phyloP scores from a whole-genome alignment of 208 protist species.

The Leishmania tropica region DNA sequence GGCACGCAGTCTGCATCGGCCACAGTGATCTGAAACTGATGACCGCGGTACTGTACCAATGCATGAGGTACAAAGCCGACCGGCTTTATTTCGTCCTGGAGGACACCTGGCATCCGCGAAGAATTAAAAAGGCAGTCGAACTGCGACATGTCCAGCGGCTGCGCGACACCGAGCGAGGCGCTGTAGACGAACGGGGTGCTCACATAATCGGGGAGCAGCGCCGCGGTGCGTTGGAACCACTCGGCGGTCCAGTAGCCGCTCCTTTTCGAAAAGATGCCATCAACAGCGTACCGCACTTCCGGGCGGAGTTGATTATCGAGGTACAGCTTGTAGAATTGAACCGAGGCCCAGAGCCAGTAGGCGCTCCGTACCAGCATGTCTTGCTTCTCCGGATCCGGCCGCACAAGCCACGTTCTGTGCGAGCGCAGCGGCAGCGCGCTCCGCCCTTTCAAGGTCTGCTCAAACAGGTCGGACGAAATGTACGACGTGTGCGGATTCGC shows the following conservation, averaged over 20 bases:
- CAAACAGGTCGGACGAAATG: slow-evolving; percentile 83
- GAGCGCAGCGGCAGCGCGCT: slow-evolving; percentile 67
- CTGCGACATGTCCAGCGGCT: slow-evolving; percentile 86
- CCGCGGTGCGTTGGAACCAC: slow-evolving; percentile 82
- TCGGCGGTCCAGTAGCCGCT: slow-evolving; percentile 60
- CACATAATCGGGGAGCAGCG: slow-evolving; percentile 62
- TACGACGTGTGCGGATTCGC: slow-evolving; percentile 89
- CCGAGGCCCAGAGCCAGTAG: slow-evolving; percentile 75
- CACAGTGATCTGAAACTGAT: slow-evolving; percentile 77
- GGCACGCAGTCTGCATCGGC: slow-evolving; percentile 70
- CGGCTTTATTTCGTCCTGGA: slow-evolving; percentile 80
- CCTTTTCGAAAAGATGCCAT: neutral
- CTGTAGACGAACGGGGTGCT: slow-evolving; percentile 52
- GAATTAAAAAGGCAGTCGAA: slow-evolving; percentile 85
- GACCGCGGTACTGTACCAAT: slow-evolving; percentile 71
- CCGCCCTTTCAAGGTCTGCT: slow-evolving; percentile 57
- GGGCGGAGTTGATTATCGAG: slow-evolving; percentile 73
- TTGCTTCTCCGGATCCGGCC: slow-evolving; percentile 49
- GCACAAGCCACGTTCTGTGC: slow-evolving; percentile 57
- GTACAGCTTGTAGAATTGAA: slow-evolving; percentile 74
- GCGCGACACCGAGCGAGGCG: slow-evolving; percentile 52
- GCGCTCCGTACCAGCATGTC: slow-evolving; percentile 77
- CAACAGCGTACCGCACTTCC: slow-evolving; percentile 47
- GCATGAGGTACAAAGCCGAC: slow-evolving; percentile 75
- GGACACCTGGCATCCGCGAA: slow-evolving; percentile 71